Evolutionary conservation across 805 yeast species (phyloP), one percentile per base, ranked within the genome.

Genomic region (Vanderwaltozyma yarrowii): DNA sequence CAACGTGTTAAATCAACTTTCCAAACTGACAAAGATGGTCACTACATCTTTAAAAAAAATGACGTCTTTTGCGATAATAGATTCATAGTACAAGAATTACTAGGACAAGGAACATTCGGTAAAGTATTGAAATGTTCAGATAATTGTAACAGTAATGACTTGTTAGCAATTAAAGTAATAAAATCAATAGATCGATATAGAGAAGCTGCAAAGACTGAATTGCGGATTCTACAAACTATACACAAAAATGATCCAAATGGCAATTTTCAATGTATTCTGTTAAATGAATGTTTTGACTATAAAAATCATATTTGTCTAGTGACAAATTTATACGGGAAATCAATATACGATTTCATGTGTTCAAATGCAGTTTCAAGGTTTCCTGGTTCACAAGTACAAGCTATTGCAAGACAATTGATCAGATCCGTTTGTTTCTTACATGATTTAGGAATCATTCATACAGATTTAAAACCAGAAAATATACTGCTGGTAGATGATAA

Each of bases 41-140:
- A 83, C 54, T 81, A 78, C 51, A 71, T 78, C 35, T 76, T 78
- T 12, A 70, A 69, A 35, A 60, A 68, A 9, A 75, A 77, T 42
- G 76, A 78, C 23, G 50, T 58, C 2, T 80, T 82, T 57, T 40
- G 45, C 13, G 77, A 81, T 52, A 67, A 65, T 36, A 62, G 95
- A 33, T 88, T 81, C 58, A 62, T 70, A 15, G 80, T 88, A 11
- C 61, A 73, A 25, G 70, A 75, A 41, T 63, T 86, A 25, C 65
- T 92, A 39, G 99, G 99, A 1, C 89, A 88, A 44, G 99, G 99
- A 2, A 88, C 98, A 1, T 92, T 92, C 68, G 98, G 98, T 9
- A 97, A 92, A 63, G 99, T 92, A 33, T 94, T 88, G 30, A 92
- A 89, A 62, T 89, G 96, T 62, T 70, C 69, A 47, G 97, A 92